Evolutionary conservation across 2,329 filamentous ascomycete species (phyloP).

Genomic region (Sporothrix luriei): DNA sequence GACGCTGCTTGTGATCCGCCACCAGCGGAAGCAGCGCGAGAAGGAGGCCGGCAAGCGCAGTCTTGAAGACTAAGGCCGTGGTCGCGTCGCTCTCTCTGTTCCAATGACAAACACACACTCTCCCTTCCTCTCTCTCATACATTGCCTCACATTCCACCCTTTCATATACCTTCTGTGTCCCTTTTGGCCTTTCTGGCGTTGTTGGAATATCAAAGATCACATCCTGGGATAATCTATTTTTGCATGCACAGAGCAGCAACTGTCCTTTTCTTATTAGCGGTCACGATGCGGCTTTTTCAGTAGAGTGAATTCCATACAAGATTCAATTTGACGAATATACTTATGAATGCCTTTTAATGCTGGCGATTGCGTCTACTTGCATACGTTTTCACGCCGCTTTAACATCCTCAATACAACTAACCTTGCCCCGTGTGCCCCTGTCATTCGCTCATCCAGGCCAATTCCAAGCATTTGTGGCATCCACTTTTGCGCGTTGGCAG

Average conservation of each 20-base stretch:
- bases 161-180: not conserved
- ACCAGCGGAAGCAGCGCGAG: slow-evolving; percentile 52
- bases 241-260: not conserved
- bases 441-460: not conserved
- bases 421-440: no score
- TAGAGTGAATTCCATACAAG: not conserved
- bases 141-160: not conserved
- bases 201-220: slow-evolving; percentile 3
- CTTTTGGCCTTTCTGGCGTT: not conserved
- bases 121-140: not conserved
- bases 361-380: no score
- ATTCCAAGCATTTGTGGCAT: not conserved
- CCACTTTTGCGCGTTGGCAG: not conserved
- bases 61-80: slow-evolving; percentile 32
- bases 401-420: no score
- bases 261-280: not conserved
- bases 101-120: not conserved
- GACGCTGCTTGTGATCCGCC: slow-evolving; percentile 69
- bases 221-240: slow-evolving; percentile 6
- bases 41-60: slow-evolving; percentile 42
- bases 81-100: not conserved
- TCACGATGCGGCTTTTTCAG: no score
- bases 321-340: not conserved
- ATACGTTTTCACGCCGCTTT: not conserved
- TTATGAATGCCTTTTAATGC: no score